Conservation (phyloP, 805 yeast genomes). For the Candida sithepensis region DNA sequence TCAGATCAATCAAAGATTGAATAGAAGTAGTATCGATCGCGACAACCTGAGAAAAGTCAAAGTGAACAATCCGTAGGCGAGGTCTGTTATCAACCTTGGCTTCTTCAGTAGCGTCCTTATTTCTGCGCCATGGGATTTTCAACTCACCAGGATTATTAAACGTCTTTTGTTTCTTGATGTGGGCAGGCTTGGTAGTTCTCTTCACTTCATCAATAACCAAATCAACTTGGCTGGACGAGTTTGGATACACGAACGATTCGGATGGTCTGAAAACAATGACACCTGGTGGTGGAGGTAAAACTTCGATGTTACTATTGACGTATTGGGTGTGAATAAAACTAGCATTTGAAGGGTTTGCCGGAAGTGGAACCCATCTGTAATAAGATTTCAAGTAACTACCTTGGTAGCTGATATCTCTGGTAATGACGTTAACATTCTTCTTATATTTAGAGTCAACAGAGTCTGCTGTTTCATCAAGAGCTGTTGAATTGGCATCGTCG, state of each 20-base stretch:
- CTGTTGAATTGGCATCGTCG: background rate
- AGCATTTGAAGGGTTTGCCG: slow-evolving; percentile 27
- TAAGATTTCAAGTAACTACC: slow-evolving; percentile 8
- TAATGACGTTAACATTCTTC: background rate
- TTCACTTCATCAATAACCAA: slow-evolving; percentile 64
- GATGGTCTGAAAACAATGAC: slow-evolving; percentile 80
- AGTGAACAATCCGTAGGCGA: slow-evolving; percentile 61
- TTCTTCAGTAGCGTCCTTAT: slow-evolving; percentile 20
- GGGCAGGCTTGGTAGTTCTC: slow-evolving; percentile 56
- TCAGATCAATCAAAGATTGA: slow-evolving; percentile 72
- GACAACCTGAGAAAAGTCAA: slow-evolving; percentile 78
- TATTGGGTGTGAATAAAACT: slow-evolving; percentile 29
- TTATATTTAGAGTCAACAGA: background rate
- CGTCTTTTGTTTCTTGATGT: slow-evolving; percentile 49
- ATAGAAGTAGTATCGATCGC: slow-evolving; percentile 77
- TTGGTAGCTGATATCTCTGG: background rate
- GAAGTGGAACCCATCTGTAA: slow-evolving; percentile 65
- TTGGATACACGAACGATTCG: slow-evolving; percentile 80
- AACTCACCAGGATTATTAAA: slow-evolving; percentile 88
- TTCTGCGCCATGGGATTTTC: slow-evolving; percentile 30
- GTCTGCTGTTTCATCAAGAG: background rate
- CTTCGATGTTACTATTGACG: slow-evolving; percentile 52
- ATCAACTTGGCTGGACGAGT: slow-evolving; percentile 72
- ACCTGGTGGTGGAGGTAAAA: slow-evolving; percentile 85
- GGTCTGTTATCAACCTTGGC: slow-evolving; percentile 54